Evolutionary conservation across 352 stramenopile genomes (phyloP).

Genomic region (Aphanomyces invadans): DNA sequence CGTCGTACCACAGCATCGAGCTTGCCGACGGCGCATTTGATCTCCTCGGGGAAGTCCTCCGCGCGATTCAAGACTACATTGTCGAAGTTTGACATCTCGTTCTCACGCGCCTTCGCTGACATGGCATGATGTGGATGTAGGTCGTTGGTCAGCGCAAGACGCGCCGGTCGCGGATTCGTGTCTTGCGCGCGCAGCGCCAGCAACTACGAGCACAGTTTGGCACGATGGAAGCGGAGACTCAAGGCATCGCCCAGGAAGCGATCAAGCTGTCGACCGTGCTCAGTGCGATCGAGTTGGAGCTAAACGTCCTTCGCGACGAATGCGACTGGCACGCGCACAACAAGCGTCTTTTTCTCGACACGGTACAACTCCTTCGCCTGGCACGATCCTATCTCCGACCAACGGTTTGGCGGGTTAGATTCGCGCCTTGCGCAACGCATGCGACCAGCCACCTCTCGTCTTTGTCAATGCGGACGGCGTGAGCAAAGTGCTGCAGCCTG

Average conservation of each 20-base stretch:
- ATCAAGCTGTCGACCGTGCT: slow-evolving; percentile 9
- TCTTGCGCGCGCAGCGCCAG: not conserved
- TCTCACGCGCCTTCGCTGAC: not conserved
- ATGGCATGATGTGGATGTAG: not conserved
- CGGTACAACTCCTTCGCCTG: not conserved
- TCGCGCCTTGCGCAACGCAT: not conserved
- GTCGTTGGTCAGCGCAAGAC: slow-evolving; percentile 10
- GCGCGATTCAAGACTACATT: slow-evolving; percentile 16
- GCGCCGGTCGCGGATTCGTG: not conserved
- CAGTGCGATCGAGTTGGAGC: slow-evolving; percentile 8
- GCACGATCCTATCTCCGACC: no score
- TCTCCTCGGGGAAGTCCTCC: slow-evolving; percentile 15
- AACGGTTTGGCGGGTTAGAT: no score
- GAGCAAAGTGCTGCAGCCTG: not conserved
- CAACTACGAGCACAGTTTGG: not conserved
- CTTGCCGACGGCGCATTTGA: slow-evolving; percentile 4
- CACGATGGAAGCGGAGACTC: not conserved
- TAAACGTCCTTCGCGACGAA: not conserved
- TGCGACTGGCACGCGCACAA: slow-evolving; percentile 6
- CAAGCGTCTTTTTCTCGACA: not conserved
- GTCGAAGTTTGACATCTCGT: not conserved
- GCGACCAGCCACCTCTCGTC: not conserved
- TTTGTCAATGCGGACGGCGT: slow-evolving; percentile 13
- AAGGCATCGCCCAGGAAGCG: not conserved
- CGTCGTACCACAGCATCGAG: slow-evolving; percentile 13